phyloP scores from a whole-genome alignment of 2,329 filamentous ascomycete species.

The Botrytis fabae region DNA sequence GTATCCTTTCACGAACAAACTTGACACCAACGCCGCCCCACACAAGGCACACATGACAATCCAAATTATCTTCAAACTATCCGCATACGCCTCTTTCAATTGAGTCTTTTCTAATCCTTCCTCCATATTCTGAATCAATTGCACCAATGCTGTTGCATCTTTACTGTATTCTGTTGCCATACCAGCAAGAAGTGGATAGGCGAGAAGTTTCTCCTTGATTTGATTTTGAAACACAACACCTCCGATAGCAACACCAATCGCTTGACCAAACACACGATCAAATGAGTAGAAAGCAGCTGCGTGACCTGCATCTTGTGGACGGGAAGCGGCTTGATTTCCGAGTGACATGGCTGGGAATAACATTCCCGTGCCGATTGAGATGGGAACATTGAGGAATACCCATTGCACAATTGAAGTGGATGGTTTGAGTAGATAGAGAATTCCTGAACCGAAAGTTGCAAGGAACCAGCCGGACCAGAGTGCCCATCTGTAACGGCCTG shows the following conservation, averaged over 20 bases:
- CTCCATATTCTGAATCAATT: constrained; percentile 36
- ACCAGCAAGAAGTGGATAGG: constrained; percentile 31
- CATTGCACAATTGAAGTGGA: constrained; percentile 54
- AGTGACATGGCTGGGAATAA: constrained; percentile 65
- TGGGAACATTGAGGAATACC: constrained; percentile 61
- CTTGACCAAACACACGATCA: constrained; percentile 63
- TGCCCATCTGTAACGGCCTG: constrained; percentile 57
- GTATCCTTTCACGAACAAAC: constrained; percentile 51
- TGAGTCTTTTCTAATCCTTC: constrained; percentile 44
- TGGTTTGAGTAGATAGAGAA: constrained; percentile 51
- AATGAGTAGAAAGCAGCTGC: constrained; percentile 67
- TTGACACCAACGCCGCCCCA: constrained; percentile 50
- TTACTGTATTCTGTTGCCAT: constrained; percentile 36
- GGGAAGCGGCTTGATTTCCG: constrained; percentile 61
- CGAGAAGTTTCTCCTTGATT: constrained; percentile 36
- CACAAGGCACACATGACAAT: constrained; percentile 55
- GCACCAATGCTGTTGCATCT: constrained; percentile 38
- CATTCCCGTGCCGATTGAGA: constrained; percentile 63
- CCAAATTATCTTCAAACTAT: constrained; percentile 56
- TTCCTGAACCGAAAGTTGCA: constrained; percentile 58
- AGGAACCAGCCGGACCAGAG: constrained; percentile 61
- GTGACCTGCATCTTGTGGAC: constrained; percentile 57
- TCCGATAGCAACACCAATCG: constrained; percentile 64
- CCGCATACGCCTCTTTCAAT: constrained; percentile 54
- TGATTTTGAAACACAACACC: constrained; percentile 71